Percentiles rank a stretch among this genome's conserved stretches.
These are phyloP conservation scores for Apiotrichum gracile DNA, from an alignment of 1,284 basidiomycete genomes.

Conservation along the genomic window DNA sequence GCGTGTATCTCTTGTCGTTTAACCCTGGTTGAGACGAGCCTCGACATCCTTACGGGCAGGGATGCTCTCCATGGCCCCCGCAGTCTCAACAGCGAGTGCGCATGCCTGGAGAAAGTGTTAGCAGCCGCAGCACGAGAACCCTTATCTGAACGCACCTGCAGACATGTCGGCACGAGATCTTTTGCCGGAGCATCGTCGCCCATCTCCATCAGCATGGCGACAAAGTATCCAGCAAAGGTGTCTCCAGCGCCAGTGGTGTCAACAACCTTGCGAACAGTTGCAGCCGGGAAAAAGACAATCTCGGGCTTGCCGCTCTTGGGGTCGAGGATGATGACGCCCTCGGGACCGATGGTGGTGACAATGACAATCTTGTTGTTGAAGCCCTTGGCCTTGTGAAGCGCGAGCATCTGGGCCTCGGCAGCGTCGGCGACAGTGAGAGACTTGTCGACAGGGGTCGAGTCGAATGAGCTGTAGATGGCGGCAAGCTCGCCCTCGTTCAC, in stretches of 20 bases:
- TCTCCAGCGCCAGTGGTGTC: conserved; percentile 49
- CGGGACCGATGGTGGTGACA: conserved; percentile 4
- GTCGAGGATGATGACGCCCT: conserved; percentile 35
- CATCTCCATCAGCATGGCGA: conserved; percentile 40
- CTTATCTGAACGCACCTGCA: background rate
- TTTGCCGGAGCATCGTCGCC: conserved; percentile 6
- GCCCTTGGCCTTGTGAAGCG: conserved; percentile 1
- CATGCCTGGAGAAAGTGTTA: conserved; percentile 13
- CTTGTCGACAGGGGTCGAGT: background rate
- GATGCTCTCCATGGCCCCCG: conserved; percentile 21
- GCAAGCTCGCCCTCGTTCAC: conserved; percentile 53
- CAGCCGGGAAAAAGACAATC: conserved; percentile 22
- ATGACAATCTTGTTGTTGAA: background rate
- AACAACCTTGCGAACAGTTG: conserved; percentile 26
- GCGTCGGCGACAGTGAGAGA: background rate
- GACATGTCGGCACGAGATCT: conserved; percentile 11
- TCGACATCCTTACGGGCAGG: conserved; percentile 12
- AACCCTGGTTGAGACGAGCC: conserved; percentile 1
- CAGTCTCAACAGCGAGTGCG: conserved; percentile 11
- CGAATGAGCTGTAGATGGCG: conserved; percentile 22
- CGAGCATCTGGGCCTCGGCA: conserved; percentile 5
- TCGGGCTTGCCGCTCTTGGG: conserved; percentile 1
- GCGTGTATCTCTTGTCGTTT: background rate
- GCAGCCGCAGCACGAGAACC: background rate
- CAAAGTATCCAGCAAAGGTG: conserved; percentile 46